These are phyloP conservation scores for Pecoramyces ruminantium DNA, from an alignment of 192 early-diverging fungal genomes.

Conservation along the genomic window DNA sequence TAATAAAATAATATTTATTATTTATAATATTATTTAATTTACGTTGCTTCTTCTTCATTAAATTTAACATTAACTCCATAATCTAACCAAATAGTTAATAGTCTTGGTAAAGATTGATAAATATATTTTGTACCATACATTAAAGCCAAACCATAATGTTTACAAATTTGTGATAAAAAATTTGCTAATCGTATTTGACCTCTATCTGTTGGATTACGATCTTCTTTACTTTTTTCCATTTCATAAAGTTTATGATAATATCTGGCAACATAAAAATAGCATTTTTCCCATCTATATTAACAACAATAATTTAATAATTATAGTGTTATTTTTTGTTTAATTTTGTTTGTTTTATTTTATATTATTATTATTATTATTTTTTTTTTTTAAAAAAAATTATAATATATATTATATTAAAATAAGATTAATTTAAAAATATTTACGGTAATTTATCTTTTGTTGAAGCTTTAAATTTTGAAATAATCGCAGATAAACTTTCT, in stretches of 20 bases:
- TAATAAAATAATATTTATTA: too few relatives aligned
- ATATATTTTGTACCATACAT: conserved; percentile 55
- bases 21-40: too few relatives aligned
- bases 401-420: conserved; percentile 3
- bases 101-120: conserved; percentile 65
- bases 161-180: conserved; percentile 14
- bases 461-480: conserved; percentile 13
- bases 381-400: background rate
- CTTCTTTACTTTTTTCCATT: background rate
- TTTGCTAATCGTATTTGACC: background rate
- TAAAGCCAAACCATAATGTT: conserved; percentile 28
- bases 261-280: conserved; percentile 33
- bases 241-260: conserved; percentile 41
- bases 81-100: conserved; percentile 75
- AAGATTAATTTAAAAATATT: too few relatives aligned
- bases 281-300: conserved; percentile 44
- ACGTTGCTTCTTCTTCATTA: background rate
- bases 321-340: too few relatives aligned
- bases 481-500: conserved; percentile 16
- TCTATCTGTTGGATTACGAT: conserved; percentile 2
- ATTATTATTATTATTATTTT: too few relatives aligned
- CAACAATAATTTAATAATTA: too few relatives aligned
- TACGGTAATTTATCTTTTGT: conserved; percentile 13
- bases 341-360: too few relatives aligned
- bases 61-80: conserved; percentile 22